Conservation (phyloP, 2,329 filamentous ascomycete species). For the Sporothrix schenckii region DNA sequence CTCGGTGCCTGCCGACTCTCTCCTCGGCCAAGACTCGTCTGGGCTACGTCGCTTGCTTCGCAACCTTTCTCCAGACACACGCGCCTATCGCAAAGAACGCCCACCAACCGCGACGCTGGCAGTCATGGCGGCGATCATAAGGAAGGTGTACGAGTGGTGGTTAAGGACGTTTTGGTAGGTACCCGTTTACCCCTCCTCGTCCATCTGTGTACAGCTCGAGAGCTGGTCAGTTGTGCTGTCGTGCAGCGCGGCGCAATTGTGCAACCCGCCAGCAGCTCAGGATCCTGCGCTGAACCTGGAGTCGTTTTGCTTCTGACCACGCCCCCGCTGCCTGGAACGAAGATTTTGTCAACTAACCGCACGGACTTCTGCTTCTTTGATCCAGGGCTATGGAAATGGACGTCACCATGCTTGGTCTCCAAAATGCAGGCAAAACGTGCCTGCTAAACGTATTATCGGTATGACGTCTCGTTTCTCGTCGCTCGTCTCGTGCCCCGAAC, state of each 20-base stretch:
- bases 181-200: slow-evolving; percentile 37
- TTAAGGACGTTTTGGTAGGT: slow-evolving; percentile 93
- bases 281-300: background rate
- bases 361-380: background rate
- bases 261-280: slow-evolving; percentile 15
- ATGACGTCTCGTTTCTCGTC: slow-evolving; percentile 50
- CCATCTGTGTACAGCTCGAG: slow-evolving; percentile 5
- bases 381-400: slow-evolving; percentile 97
- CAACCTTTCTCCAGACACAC: background rate
- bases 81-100: background rate
- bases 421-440: slow-evolving; percentile 98
- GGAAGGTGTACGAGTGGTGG: slow-evolving; percentile 96
- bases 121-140: slow-evolving; percentile 88
- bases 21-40: background rate
- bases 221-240: too few species aligned
- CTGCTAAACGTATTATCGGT: slow-evolving; percentile 91
- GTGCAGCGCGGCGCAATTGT: background rate
- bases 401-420: slow-evolving; percentile 97
- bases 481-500: background rate
- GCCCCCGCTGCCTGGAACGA: background rate
- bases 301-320: background rate
- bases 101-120: slow-evolving; percentile 35
- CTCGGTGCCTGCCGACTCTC: background rate
- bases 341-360: background rate
- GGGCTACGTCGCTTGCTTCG: background rate